Percentiles rank a stretch among this genome's conserved stretches.
phyloP scores from a whole-genome alignment of 768 basidiomycete genomes.

The Lactifluus subvellereus region DNA sequence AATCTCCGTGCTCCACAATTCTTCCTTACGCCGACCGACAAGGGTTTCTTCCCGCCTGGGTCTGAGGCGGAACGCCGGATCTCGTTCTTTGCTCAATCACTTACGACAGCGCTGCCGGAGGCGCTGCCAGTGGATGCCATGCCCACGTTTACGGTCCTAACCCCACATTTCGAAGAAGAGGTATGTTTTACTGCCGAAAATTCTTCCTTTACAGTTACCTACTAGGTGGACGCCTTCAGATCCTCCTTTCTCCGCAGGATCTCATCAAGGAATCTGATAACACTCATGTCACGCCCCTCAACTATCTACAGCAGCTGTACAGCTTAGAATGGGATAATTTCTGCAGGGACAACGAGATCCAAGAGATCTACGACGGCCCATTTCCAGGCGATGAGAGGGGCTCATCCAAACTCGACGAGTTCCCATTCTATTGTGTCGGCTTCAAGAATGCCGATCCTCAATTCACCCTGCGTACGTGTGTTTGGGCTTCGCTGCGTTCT shows the following conservation, averaged over 20 bases:
- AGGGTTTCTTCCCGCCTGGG: constrained; percentile 90
- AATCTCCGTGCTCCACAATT: constrained; percentile 94
- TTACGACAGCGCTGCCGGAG: constrained; percentile 89
- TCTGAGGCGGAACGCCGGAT: constrained; percentile 97
- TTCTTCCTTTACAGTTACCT: background rate
- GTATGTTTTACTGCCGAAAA: constrained; percentile 33
- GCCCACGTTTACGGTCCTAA: constrained; percentile 98
- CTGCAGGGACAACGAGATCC: constrained; percentile 98
- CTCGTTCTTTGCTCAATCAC: constrained; percentile 97
- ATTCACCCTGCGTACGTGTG: constrained; percentile 96
- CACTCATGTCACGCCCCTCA: constrained; percentile 92
- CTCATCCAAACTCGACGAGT: constrained; percentile 77
- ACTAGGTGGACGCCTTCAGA: constrained; percentile 40
- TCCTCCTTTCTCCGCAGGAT: constrained; percentile 90
- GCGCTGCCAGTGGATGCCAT: constrained; percentile 97
- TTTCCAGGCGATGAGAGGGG: constrained; percentile 79
- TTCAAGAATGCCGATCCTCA: constrained; percentile 99
- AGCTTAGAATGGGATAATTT: constrained; percentile 99
- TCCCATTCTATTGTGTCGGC: constrained; percentile 97
- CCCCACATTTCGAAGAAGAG: constrained; percentile 98
- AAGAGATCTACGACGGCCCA: constrained; percentile 74
- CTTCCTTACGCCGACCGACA: constrained; percentile 94
- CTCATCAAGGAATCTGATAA: constrained; percentile 99
- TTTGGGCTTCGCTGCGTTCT: constrained; percentile 98
- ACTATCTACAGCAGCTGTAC: constrained; percentile 97